Conservation (phyloP, 2,329 filamentous ascomycete genomes). For the Aspergillus sp. region DNA sequence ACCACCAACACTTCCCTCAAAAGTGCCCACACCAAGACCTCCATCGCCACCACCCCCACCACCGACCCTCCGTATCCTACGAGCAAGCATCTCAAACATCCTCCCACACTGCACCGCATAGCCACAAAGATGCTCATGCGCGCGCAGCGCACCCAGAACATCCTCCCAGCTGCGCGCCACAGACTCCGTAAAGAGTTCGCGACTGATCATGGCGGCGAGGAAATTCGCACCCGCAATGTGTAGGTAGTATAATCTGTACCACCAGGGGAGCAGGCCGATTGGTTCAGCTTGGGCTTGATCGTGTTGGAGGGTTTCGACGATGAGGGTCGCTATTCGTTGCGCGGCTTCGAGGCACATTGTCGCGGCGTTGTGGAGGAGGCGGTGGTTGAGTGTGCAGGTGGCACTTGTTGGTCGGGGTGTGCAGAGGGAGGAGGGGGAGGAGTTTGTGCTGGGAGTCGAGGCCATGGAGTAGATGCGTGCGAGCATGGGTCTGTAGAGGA, state of each 20-base stretch:
- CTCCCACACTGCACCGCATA: not conserved
- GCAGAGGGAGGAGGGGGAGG: not conserved
- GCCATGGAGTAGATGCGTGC: conserved; percentile 21
- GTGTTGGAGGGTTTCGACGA: conserved; percentile 18
- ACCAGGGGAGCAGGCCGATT: conserved; percentile 27
- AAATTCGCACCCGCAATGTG: conserved; percentile 26
- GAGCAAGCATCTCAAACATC: not conserved
- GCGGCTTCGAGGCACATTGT: conserved; percentile 24
- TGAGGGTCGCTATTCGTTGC: conserved; percentile 19
- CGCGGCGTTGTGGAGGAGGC: conserved; percentile 24
- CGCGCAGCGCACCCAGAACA: conserved; percentile 19
- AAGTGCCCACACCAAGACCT: not conserved
- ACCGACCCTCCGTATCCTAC: not conserved
- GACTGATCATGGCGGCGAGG: conserved; percentile 28
- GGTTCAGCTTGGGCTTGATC: too few species aligned
- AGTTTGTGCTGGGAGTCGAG: not conserved
- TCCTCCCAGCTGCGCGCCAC: conserved; percentile 31
- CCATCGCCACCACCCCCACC: not conserved
- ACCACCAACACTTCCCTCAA: too few species aligned
- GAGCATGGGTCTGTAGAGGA: conserved; percentile 25
- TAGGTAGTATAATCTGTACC: conserved; percentile 27
- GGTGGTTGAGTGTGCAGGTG: conserved; percentile 12
- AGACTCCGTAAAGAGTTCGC: conserved; percentile 32
- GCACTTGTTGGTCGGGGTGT: not conserved
- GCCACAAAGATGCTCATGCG: not conserved